Percentiles rank a stretch among this genome's conserved stretches.
Conservation (phyloP, 2,329 filamentous ascomycete species). For the Stachybotrys echinatus region DNA sequence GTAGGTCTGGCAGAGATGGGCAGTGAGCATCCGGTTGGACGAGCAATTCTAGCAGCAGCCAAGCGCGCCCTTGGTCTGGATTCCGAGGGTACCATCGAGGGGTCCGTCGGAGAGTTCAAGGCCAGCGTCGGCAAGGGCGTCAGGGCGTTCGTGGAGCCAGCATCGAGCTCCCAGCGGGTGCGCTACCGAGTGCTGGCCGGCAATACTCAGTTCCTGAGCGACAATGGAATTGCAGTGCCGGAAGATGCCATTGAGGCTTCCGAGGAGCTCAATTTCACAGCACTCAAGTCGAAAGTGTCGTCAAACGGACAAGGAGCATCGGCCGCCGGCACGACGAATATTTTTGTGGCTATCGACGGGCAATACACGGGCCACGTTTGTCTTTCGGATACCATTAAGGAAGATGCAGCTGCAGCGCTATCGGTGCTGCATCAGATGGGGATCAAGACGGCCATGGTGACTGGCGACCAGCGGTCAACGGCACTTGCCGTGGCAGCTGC, state of each 20-base stretch:
- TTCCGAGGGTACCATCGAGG: slow-evolving; percentile 69
- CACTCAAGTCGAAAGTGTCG: slow-evolving; percentile 18
- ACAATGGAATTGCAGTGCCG: slow-evolving; percentile 63
- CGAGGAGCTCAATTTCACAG: slow-evolving; percentile 48
- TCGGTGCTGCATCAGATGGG: slow-evolving; percentile 78
- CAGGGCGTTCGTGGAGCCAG: slow-evolving; percentile 74
- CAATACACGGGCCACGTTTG: slow-evolving; percentile 76
- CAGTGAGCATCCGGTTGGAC: slow-evolving; percentile 94
- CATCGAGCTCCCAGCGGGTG: slow-evolving; percentile 57
- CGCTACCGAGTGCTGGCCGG: slow-evolving; percentile 80
- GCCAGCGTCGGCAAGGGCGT: slow-evolving; percentile 82
- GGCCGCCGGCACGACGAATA: slow-evolving; percentile 73
- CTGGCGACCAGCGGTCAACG: slow-evolving; percentile 82
- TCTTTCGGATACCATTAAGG: slow-evolving; percentile 87
- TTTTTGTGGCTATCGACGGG: slow-evolving; percentile 84
- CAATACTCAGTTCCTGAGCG: slow-evolving; percentile 71
- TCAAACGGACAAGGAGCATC: slow-evolving; percentile 27
- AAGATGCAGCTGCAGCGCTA: slow-evolving; percentile 75
- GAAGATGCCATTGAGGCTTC: slow-evolving; percentile 58
- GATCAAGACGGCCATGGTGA: slow-evolving; percentile 85
- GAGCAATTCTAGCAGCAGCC: slow-evolving; percentile 72
- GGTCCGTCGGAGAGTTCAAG: slow-evolving; percentile 79
- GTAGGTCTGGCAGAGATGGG: slow-evolving; percentile 93
- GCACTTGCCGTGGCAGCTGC: slow-evolving; percentile 76
- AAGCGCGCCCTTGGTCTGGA: slow-evolving; percentile 70